Base-by-base conservation (phyloP, 1,139 yeast species). In the Yamadazyma atmosphaerica region DNA sequence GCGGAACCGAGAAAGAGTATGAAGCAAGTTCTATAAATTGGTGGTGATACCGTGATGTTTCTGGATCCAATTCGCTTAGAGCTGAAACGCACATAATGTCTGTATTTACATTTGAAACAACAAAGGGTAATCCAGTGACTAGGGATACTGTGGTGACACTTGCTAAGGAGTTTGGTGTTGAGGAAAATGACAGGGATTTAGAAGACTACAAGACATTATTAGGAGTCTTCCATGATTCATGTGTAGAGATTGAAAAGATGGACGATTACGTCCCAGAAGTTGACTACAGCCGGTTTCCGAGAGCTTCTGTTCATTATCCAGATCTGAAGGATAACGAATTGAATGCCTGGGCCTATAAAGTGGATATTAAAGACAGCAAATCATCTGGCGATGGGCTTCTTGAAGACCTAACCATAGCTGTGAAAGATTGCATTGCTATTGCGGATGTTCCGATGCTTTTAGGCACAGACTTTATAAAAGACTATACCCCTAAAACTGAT, bases 401-500 rank as follows among this genome's bases (percentile, higher is more conserved):
- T 6, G 37, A 36, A n/a, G 42, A 39, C 4, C 19, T 18, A 5
- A 36, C 22, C 3, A 30, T 39, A 3, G 42, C 42, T 5, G 39
- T 34, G 4, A 63, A 63, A 37, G 70, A 64, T 41, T 60, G 65
- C 45, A 49, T 64, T 22, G 62, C 56, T 21, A 49, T 64, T 34
- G 65, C 64, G n/a, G 52, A 47, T 2, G 66, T 64, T 19, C 68
- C 69, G 9, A 63, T 61, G 44, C 46, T 63, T 10, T 44, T 61
- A 35, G 70, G 70, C 5, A 64, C 70, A 3, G 60, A 61, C 38
- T 58, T 58, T 11, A 47, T 52, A 35, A 51, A 51, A 27, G 59
- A 58, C 8, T 63, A 56, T 54, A 42, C 50, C 19, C 68, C 68
- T 4, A 55, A 55, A 4, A 54, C 58, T 8, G 68, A 63, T 45